phyloP scores from a whole-genome alignment of 306 rosid genomes.

The Rubus parviflorus region DNA sequence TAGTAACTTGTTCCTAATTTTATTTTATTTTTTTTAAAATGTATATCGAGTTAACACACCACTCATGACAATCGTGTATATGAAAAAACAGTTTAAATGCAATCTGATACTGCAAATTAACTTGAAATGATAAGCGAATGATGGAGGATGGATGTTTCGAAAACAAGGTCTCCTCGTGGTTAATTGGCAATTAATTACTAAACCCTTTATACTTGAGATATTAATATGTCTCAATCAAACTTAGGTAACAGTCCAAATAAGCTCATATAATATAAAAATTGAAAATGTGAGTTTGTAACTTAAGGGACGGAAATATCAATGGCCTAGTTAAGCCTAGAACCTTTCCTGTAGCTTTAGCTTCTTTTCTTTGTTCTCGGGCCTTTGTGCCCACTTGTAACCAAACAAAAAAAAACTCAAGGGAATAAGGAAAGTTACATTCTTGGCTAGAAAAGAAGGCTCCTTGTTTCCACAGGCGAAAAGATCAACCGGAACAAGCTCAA shows the following conservation, averaged over 20 bases:
- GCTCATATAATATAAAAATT: neutral
- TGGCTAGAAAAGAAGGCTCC: constrained; percentile 63
- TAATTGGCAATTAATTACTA: neutral
- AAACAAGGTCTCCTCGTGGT: neutral
- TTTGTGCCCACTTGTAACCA: too few species aligned
- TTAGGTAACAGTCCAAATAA: neutral
- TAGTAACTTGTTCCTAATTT: too few species aligned
- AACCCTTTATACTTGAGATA: too few species aligned
- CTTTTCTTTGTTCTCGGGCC: too few species aligned
- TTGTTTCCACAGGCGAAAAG: constrained; percentile 54
- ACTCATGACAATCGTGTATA: too few species aligned
- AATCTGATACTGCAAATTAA: neutral
- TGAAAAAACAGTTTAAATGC: neutral
- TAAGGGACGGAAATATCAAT: too few species aligned
- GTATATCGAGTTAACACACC: neutral
- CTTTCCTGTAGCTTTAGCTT: too few species aligned
- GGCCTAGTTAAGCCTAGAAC: too few species aligned
- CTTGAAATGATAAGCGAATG: too few species aligned
- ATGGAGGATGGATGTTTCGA: too few species aligned
- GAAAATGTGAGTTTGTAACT: neutral
- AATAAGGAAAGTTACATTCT: constrained; percentile 47
- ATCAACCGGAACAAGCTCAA: constrained; percentile 60
- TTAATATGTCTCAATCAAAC: too few species aligned
- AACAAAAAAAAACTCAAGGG: too few species aligned
- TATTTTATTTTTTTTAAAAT: neutral